phyloP scores from a whole-genome alignment of 2,329 filamentous ascomycete genomes.

The Talaromyces sp. region DNA sequence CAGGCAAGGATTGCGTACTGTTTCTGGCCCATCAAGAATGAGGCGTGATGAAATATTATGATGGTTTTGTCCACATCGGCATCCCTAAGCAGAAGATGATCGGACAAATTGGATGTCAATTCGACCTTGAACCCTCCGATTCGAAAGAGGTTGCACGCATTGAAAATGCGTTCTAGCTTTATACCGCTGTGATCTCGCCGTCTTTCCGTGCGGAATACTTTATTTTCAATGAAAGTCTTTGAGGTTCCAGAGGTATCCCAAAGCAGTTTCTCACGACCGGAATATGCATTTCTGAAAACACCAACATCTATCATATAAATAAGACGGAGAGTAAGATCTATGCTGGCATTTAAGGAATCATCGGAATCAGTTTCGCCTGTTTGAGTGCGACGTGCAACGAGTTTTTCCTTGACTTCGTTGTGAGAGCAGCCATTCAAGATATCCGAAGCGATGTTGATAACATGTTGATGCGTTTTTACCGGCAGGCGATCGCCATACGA shows the following conservation, averaged over 20 bases:
- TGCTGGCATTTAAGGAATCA: background rate
- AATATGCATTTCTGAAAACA: conserved; percentile 2
- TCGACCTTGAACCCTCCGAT: conserved; percentile 37
- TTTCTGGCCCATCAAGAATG: conserved; percentile 34
- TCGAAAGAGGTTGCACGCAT: no score
- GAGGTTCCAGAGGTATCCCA: background rate
- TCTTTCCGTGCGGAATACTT: background rate
- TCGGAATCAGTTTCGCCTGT: background rate
- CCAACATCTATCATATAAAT: conserved; percentile 1
- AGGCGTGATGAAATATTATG: conserved; percentile 41
- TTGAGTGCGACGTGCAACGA: background rate
- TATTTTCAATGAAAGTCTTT: background rate
- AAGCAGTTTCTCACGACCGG: background rate
- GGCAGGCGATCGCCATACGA: no score
- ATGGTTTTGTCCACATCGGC: conserved; percentile 34
- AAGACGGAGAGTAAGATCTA: background rate
- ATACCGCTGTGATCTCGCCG: background rate
- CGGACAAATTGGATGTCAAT: conserved; percentile 41
- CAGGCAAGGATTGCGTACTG: no score
- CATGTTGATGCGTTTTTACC: background rate
- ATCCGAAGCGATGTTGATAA: background rate
- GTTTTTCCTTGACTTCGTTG: background rate
- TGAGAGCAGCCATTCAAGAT: background rate
- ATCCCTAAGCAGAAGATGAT: conserved; percentile 41
- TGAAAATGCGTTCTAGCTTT: conserved; percentile 2